phyloP scores from a whole-genome alignment of 805 yeast species.

The Teunomyces pallodes region DNA sequence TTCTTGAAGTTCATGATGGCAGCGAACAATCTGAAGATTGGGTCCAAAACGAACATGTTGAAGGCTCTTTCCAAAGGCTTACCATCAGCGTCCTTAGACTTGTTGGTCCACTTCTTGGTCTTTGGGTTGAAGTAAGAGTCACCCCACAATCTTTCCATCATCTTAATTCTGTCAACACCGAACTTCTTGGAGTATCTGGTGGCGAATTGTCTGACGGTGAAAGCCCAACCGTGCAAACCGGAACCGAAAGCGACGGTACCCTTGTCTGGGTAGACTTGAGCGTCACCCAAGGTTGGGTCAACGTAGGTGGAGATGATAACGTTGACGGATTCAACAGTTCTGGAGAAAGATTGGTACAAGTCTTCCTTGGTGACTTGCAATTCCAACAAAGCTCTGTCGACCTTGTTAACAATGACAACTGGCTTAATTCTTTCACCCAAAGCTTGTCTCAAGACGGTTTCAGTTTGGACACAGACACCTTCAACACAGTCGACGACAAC shows the following conservation, averaged over 20 bases:
- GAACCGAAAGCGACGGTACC: conserved; percentile 99
- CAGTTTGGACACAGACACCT: conserved; percentile 99
- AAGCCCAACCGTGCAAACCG: conserved; percentile 99
- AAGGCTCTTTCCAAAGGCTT: conserved; percentile 96
- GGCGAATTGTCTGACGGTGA: conserved; percentile 99
- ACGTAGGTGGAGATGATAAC: conserved; percentile 95
- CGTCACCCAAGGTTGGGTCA: conserved; percentile 89
- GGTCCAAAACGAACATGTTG: conserved; percentile 98
- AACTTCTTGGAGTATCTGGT: conserved; percentile 97
- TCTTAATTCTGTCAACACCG: conserved; percentile 96
- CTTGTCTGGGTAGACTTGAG: conserved; percentile 96
- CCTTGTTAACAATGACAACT: conserved; percentile 97
- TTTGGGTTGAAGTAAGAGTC: conserved; percentile 99
- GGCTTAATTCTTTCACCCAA: conserved; percentile 99
- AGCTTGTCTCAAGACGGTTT: conserved; percentile 98
- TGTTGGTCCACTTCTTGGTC: conserved; percentile 99
- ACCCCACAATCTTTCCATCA: conserved; percentile 99
- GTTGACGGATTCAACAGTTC: conserved; percentile 99
- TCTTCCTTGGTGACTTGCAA: conserved; percentile 99
- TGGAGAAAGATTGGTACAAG: conserved; percentile 94
- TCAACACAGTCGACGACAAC: conserved; percentile 99
- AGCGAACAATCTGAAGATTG: conserved; percentile 95
- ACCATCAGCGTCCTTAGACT: conserved; percentile 93
- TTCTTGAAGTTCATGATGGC: conserved; percentile 99
- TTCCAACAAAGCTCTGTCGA: conserved; percentile 98